Evolutionary conservation across 352 stramenopile species (phyloP).

Genomic region (Globisporangium cederbergense): DNA sequence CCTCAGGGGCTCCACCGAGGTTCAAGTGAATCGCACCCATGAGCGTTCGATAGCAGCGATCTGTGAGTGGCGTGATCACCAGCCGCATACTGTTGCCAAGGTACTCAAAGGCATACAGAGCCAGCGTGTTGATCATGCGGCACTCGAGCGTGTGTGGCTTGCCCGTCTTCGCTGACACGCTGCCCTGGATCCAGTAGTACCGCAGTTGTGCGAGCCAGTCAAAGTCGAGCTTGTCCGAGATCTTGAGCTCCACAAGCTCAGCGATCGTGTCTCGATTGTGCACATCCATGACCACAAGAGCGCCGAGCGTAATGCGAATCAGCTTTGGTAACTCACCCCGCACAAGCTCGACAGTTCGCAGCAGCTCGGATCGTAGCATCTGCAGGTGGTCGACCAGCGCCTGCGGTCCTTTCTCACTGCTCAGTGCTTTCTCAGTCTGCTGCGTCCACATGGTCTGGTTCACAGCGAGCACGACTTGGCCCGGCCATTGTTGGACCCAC

Average conservation of each 20-base stretch:
- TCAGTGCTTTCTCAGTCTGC: slow-evolving; percentile 73
- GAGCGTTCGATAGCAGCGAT: slow-evolving; percentile 90
- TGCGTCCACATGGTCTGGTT: slow-evolving; percentile 92
- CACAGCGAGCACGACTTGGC: slow-evolving; percentile 90
- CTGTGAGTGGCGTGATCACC: slow-evolving; percentile 91
- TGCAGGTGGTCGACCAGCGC: slow-evolving; percentile 64
- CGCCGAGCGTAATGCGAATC: slow-evolving; percentile 88
- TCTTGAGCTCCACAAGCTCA: slow-evolving; percentile 82
- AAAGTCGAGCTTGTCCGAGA: slow-evolving; percentile 85
- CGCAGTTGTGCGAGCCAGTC: slow-evolving; percentile 93
- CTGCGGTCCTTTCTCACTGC: slow-evolving; percentile 27
- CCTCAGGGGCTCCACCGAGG: slow-evolving; percentile 87
- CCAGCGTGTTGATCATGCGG: slow-evolving; percentile 92
- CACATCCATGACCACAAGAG: slow-evolving; percentile 94
- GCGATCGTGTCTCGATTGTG: slow-evolving; percentile 93
- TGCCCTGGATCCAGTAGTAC: slow-evolving; percentile 89
- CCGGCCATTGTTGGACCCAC: slow-evolving; percentile 92
- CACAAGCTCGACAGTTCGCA: slow-evolving; percentile 90
- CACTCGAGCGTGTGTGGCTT: slow-evolving; percentile 86
- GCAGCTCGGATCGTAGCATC: slow-evolving; percentile 69
- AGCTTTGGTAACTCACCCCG: slow-evolving; percentile 91
- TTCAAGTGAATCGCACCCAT: slow-evolving; percentile 90
- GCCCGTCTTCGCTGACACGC: slow-evolving; percentile 81
- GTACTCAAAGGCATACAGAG: slow-evolving; percentile 92
- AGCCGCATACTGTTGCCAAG: slow-evolving; percentile 90